Percentiles rank a stretch among this genome's conserved stretches.
Conservation (phyloP, 1,284 basidiomycete genomes). For the Moesziomyces sp. region DNA sequence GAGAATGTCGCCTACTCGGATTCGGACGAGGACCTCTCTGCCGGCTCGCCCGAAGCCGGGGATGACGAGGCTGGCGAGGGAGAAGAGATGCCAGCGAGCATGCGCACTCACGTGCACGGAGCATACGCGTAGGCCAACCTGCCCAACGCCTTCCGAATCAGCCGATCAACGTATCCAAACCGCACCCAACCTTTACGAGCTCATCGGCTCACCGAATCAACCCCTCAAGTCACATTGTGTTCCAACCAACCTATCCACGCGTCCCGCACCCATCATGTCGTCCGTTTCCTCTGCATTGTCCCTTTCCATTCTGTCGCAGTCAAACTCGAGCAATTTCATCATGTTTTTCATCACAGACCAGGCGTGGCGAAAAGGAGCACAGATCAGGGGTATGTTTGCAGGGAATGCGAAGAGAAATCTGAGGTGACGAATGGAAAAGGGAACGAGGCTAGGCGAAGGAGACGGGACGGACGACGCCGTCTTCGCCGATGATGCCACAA, state of each 20-base stretch:
- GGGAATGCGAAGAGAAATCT: background rate
- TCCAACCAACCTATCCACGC: no score
- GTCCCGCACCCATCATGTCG: slow-evolving; percentile 1
- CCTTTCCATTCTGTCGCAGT: background rate
- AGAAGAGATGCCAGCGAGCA: background rate
- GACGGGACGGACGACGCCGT: slow-evolving; percentile 39
- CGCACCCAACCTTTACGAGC: background rate
- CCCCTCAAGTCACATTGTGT: no score
- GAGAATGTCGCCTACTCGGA: slow-evolving; percentile 22
- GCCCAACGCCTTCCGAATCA: no score
- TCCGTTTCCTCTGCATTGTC: slow-evolving; percentile 3
- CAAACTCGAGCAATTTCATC: background rate
- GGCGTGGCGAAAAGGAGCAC: no score
- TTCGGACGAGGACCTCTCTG: slow-evolving; percentile 40
- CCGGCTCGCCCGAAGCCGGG: slow-evolving; percentile 23
- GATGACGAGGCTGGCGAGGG: slow-evolving; percentile 1
- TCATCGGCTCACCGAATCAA: no score
- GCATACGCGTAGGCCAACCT: background rate
- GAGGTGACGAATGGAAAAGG: background rate
- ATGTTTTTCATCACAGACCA: no score
- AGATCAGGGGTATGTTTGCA: slow-evolving; percentile 20
- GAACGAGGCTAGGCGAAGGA: slow-evolving; percentile 15
- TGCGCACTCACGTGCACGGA: background rate
- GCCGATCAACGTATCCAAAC: background rate
- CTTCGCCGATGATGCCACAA: slow-evolving; percentile 48